Conservation (phyloP, 768 basidiomycete species). For the Dendrothele bispora region DNA sequence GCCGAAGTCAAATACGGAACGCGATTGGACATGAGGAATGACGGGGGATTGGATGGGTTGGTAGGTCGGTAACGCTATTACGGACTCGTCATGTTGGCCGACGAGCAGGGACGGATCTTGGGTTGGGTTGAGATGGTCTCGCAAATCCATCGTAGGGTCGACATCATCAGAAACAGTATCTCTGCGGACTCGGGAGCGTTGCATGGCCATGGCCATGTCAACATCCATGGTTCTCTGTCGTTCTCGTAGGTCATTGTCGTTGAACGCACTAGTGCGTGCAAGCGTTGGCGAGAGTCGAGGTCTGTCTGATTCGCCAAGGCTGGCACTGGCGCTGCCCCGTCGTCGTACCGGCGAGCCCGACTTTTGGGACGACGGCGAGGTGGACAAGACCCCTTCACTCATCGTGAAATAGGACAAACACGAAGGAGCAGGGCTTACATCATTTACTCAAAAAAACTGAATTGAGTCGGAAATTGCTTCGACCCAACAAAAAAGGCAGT, state of each 20-base stretch:
- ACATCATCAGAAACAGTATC: constrained; percentile 55
- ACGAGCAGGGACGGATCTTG: constrained; percentile 54
- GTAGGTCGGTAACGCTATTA: constrained; percentile 68
- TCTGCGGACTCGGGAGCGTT: constrained; percentile 69
- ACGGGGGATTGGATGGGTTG: no score
- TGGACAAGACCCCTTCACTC: constrained; percentile 23
- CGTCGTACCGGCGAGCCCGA: constrained; percentile 40
- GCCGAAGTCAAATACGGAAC: constrained; percentile 68
- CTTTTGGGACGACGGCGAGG: constrained; percentile 44
- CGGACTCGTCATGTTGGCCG: constrained; percentile 13
- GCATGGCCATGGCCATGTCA: constrained; percentile 91
- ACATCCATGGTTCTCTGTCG: constrained; percentile 93
- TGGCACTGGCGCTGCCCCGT: constrained; percentile 35
- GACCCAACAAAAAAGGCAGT: not conserved
- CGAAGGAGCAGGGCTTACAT: no score
- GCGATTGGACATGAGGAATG: constrained; percentile 45
- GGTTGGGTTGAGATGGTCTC: constrained; percentile 37
- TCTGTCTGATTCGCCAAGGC: constrained; percentile 37
- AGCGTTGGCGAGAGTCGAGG: constrained; percentile 64
- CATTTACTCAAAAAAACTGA: no score
- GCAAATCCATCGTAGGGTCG: no score
- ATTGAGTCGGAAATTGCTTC: no score
- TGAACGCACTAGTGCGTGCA: constrained; percentile 59
- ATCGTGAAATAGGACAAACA: no score
- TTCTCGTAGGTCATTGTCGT: constrained; percentile 77